Evolutionary conservation across 1,284 basidiomycete genomes (phyloP).

Genomic region (Exobasidium cylindrosporum): DNA sequence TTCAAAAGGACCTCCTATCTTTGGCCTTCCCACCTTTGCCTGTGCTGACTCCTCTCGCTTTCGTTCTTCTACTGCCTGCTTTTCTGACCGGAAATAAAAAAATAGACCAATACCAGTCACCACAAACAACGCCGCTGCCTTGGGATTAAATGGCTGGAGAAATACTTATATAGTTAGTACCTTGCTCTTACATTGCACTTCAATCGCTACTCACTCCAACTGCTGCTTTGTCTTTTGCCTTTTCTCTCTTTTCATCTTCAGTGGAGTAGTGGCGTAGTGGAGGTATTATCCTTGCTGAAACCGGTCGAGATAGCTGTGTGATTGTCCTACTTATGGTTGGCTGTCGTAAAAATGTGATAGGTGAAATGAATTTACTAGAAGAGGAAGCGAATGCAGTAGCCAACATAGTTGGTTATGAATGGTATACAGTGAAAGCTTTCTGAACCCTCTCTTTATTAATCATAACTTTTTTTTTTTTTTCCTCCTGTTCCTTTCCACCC

Average conservation of each 20-base stretch:
- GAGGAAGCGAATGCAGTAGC: background rate
- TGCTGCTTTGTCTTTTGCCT: slow-evolving; percentile 11
- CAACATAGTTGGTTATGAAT: background rate
- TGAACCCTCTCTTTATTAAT: no score
- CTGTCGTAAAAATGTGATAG: background rate
- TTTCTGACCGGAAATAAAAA: slow-evolving; percentile 85
- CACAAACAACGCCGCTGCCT: slow-evolving; percentile 77
- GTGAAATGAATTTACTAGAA: background rate
- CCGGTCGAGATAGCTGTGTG: background rate
- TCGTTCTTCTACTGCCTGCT: slow-evolving; percentile 57
- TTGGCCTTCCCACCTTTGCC: slow-evolving; percentile 63
- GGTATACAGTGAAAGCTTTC: no score
- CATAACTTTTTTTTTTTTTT: no score
- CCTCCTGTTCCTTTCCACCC: no score
- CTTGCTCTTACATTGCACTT: background rate
- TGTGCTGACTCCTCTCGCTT: slow-evolving; percentile 31
- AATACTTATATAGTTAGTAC: background rate
- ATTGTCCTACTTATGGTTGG: background rate
- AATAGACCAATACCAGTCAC: slow-evolving; percentile 76
- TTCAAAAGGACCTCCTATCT: slow-evolving; percentile 84
- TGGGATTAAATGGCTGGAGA: slow-evolving; percentile 73
- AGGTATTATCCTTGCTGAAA: background rate
- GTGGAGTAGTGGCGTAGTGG: background rate
- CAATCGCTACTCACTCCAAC: slow-evolving; percentile 11
- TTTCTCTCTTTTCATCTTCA: slow-evolving; percentile 4